Evolutionary conservation across 148 eudicot species (phyloP), one percentile per base, ranked within the genome.

Genomic region (Rhododendron griersonianum): DNA sequence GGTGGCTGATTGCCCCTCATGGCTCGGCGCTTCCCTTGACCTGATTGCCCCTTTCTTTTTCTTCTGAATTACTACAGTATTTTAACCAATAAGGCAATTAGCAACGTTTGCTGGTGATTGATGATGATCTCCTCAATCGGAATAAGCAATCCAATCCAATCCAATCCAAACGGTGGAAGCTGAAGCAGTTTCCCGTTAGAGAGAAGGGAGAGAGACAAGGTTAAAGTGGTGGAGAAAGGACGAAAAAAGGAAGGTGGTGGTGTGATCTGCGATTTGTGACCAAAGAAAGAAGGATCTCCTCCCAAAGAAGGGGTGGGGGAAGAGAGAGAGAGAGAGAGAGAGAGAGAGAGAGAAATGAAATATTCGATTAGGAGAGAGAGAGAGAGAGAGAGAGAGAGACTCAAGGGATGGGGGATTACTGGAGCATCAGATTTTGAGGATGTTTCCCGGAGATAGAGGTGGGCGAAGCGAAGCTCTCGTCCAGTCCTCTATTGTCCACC

Each of bases 1-100:
- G 3, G 44, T 16, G 88, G 86, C 4, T 85, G 90, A 84, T 82
- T 81, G 35, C 89, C 85, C 44, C 83, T 87, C 87, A 87, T 84
- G 82, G 25, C 67, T 84, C 65, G 45, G 21, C 44, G 78, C 23
- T 33, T 73, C 78, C 15, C 21, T 39, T 33, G 28, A n/a, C 28
- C 14, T 44, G 51, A 13, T 33, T 41, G 48, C 78, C 78, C 78
- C 78, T 37, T 37, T 35, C 16, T 33, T 73, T 33, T 73, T 73
- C 13, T 69, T 25, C 15, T 2, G 14, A 69, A 73, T 14, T 8
- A 25, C 10, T 7, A 5, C n/a, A 4, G 10, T 33, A 71, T 25
- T 8, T 8, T 1, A 71, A 8, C 16, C 18, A 19, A 77, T 21
- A 21, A 21, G 11, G 4, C 4, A 71, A 75, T 35, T 37, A 14